Conservation (phyloP, 768 basidiomycete species). For the Trametes cinnabarina region DNA sequence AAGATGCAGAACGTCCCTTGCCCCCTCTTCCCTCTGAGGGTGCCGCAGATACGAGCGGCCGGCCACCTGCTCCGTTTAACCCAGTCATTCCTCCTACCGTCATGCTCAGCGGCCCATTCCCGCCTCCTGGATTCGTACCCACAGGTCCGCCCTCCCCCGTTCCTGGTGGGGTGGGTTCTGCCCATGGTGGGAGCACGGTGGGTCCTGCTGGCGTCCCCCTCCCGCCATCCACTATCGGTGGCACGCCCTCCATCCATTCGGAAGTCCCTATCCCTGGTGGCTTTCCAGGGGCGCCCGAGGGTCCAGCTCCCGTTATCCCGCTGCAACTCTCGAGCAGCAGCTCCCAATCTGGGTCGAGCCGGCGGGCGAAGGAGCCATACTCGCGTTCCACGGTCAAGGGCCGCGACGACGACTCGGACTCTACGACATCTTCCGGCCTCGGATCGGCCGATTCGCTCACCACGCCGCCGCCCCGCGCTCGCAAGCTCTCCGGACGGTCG, state of each 20-base stretch:
- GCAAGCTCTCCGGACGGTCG: constrained; percentile 12
- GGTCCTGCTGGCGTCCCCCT: constrained; percentile 12
- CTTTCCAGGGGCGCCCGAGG: constrained; percentile 17
- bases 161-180: neutral
- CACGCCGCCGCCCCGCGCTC: constrained; percentile 30
- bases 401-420: constrained; percentile 27
- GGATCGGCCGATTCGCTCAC: constrained; percentile 37
- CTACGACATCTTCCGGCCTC: constrained; percentile 24
- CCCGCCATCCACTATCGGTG: constrained; percentile 8
- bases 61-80: neutral
- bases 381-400: constrained; percentile 1
- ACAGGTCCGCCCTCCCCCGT: constrained; percentile 11
- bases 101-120: constrained; percentile 8
- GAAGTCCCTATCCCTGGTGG: constrained; percentile 16
- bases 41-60: constrained; percentile 2
- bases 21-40: constrained; percentile 27
- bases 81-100: constrained; percentile 16
- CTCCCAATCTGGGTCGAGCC: constrained; percentile 6
- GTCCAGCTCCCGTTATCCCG: constrained; percentile 11
- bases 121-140: constrained; percentile 37
- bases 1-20: constrained; percentile 35
- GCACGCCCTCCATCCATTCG: constrained; percentile 18
- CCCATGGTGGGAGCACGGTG: constrained; percentile 12
- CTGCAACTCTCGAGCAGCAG: constrained; percentile 11
- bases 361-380: constrained; percentile 1